Conservation (phyloP, 169 alveolate genomes). For the Plasmodium ovale region DNA sequence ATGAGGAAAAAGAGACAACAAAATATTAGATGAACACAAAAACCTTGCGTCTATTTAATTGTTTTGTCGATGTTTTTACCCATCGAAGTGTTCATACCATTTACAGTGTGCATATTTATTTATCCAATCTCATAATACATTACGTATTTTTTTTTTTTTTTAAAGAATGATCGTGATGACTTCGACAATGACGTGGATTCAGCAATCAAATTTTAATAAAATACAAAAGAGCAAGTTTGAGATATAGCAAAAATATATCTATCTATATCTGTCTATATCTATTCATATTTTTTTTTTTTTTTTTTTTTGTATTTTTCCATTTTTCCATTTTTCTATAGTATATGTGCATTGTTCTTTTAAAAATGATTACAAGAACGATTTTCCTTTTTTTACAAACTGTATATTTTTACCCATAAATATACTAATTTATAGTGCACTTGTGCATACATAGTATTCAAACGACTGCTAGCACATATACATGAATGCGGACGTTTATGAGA, state of each 20-base stretch:
- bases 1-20: background rate
- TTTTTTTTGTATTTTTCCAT: background rate
- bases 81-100: too few species aligned
- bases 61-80: too few species aligned
- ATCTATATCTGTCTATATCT: too few species aligned
- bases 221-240: slow-evolving; percentile 18
- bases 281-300: background rate
- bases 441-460: too few species aligned
- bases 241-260: background rate
- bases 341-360: background rate
- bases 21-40: too few species aligned
- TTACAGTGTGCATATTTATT: background rate
- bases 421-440: too few species aligned
- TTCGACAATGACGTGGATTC: slow-evolving; percentile 59
- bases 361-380: background rate
- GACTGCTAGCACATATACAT: background rate
- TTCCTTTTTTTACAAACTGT: too few species aligned
- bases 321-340: background rate
- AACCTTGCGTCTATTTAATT: too few species aligned
- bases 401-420: too few species aligned
- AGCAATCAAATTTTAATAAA: slow-evolving; percentile 29
- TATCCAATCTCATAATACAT: background rate
- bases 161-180: slow-evolving; percentile 61
- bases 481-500: too few species aligned
- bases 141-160: slow-evolving; percentile 5